A percentile compares a stretch with the other conserved stretches of the same genome.
Conservation (phyloP, 2,329 filamentous ascomycete species). For the Neofusicoccum laricinum region DNA sequence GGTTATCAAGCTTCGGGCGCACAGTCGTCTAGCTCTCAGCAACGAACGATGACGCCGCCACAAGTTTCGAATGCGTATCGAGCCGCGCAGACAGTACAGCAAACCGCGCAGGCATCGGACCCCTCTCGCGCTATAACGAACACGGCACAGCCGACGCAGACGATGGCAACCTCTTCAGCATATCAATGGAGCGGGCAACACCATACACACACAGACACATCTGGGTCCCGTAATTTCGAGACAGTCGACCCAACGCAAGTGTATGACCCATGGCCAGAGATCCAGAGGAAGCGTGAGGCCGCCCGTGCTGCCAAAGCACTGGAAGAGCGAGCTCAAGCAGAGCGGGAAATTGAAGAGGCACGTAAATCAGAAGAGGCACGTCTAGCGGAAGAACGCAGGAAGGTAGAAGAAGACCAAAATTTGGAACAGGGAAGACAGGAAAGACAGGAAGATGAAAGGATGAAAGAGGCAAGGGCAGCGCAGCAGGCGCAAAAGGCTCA, state of each 20-base stretch:
- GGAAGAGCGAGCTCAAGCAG: slow-evolving; percentile 35
- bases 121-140: no score
- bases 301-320: slow-evolving; percentile 31
- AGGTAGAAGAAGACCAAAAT: slow-evolving; percentile 24
- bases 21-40: background rate
- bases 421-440: slow-evolving; percentile 14
- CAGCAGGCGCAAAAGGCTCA: background rate
- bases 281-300: slow-evolving; percentile 41
- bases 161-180: background rate
- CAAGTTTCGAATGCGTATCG: background rate
- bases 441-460: slow-evolving; percentile 16
- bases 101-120: background rate
- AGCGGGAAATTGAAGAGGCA: slow-evolving; percentile 28
- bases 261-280: slow-evolving; percentile 53
- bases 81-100: background rate
- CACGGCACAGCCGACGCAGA: background rate
- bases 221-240: slow-evolving; percentile 7
- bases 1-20: background rate
- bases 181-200: slow-evolving; percentile 4
- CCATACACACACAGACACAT: background rate
- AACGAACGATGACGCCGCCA: background rate
- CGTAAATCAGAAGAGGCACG: slow-evolving; percentile 28
- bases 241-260: slow-evolving; percentile 55
- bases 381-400: slow-evolving; percentile 23
- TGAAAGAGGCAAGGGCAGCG: slow-evolving; percentile 19